Evolutionary conservation across 2,329 filamentous ascomycete genomes (phyloP).

Genomic region (Ustilaginoidea virens): DNA sequence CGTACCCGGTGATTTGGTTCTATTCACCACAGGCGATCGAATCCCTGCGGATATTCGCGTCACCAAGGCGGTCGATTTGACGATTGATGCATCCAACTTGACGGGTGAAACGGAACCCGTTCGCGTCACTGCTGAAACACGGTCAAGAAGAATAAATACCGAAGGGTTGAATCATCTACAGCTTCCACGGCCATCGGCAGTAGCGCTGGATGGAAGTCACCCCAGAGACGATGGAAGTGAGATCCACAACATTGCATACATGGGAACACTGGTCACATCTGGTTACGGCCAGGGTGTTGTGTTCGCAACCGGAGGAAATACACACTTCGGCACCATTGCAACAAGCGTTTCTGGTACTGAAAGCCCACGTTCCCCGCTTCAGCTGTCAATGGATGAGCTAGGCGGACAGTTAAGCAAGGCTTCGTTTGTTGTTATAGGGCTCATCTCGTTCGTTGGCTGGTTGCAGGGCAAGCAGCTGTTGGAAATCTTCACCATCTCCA

Average conservation of each 20-base stretch:
- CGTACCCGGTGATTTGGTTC: slow-evolving; percentile 80
- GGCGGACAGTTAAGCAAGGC: slow-evolving; percentile 94
- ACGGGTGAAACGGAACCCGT: slow-evolving; percentile 96
- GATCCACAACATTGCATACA: slow-evolving; percentile 87
- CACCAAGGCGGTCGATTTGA: slow-evolving; percentile 74
- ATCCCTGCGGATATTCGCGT: slow-evolving; percentile 94
- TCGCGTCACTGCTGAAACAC: slow-evolving; percentile 53
- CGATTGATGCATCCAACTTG: slow-evolving; percentile 91
- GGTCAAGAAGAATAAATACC: slow-evolving; percentile 13
- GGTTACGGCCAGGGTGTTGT: slow-evolving; percentile 93
- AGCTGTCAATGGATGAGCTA: slow-evolving; percentile 93
- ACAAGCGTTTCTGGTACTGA: slow-evolving; percentile 90
- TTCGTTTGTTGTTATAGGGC: slow-evolving; percentile 82
- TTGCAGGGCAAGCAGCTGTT: slow-evolving; percentile 78
- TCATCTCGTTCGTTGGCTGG: slow-evolving; percentile 85
- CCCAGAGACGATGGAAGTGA: slow-evolving; percentile 46
- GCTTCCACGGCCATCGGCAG: slow-evolving; percentile 24
- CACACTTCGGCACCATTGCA: slow-evolving; percentile 92
- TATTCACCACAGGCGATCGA: slow-evolving; percentile 91
- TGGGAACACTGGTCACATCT: slow-evolving; percentile 91
- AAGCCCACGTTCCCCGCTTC: slow-evolving; percentile 82
- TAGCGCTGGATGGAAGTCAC: slow-evolving; percentile 33
- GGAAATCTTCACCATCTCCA: slow-evolving; percentile 95
- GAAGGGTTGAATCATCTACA: slow-evolving; percentile 15
- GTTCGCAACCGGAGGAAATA: slow-evolving; percentile 87